Percentiles rank a stretch among this genome's conserved stretches.
Evolutionary conservation across 495 filamentous ascomycete species (phyloP).

Genomic region (Podospora bellae-mahoneyi): DNA sequence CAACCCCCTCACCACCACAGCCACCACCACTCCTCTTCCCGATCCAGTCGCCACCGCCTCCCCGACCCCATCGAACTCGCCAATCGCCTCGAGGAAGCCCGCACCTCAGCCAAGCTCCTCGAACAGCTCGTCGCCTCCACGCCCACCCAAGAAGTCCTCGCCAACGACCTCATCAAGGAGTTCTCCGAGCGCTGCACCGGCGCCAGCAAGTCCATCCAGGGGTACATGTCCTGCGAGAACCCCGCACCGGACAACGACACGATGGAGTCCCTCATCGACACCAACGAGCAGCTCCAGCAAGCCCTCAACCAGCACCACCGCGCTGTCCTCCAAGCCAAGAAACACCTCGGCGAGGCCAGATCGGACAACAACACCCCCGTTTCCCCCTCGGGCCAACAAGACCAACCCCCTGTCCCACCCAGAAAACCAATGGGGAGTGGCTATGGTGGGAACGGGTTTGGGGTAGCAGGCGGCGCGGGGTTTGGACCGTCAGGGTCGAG

Average conservation of each 20-base stretch:
- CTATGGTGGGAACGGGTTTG: constrained; percentile 22
- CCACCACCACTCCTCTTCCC: constrained; percentile 43
- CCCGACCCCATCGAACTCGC: constrained; percentile 78
- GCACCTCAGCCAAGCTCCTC: constrained; percentile 84
- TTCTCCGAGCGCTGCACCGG: constrained; percentile 83
- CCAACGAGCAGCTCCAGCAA: constrained; percentile 80
- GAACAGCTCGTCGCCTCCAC: constrained; percentile 85
- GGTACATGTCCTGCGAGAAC: constrained; percentile 73
- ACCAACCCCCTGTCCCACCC: neutral
- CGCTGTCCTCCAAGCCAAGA: constrained; percentile 70
- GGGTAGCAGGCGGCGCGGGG: constrained; percentile 8
- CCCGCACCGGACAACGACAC: constrained; percentile 89
- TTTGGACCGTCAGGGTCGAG: constrained; percentile 1
- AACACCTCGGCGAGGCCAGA: constrained; percentile 36
- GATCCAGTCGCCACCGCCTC: constrained; percentile 45
- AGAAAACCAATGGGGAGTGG: constrained; percentile 8
- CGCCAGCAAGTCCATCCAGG: constrained; percentile 73
- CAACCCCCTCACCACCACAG: constrained; percentile 24
- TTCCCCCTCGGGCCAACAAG: neutral
- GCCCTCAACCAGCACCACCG: constrained; percentile 77
- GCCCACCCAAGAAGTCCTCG: constrained; percentile 66
- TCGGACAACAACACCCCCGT: constrained; percentile 25
- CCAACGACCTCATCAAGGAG: constrained; percentile 85
- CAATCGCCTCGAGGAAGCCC: constrained; percentile 81
- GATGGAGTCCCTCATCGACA: constrained; percentile 87